Percentiles rank a stretch among this genome's conserved stretches.
Conservation (phyloP, 768 basidiomycete genomes). For the Antrodiella citrinella region DNA sequence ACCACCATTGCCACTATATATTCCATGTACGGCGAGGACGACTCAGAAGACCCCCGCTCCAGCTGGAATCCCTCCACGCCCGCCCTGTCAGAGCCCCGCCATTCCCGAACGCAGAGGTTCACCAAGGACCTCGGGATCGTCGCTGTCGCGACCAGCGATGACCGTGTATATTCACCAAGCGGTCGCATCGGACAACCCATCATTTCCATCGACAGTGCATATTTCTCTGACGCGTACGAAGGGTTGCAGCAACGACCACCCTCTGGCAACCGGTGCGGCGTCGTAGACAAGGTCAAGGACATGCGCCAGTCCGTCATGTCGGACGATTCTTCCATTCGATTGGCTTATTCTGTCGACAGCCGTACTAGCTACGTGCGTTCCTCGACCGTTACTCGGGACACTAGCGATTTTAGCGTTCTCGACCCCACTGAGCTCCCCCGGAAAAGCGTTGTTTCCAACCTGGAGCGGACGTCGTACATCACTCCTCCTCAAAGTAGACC, state of each 20-base stretch:
- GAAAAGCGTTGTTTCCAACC: background rate
- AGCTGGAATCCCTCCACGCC: constrained; percentile 37
- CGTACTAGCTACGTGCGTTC: constrained; percentile 14
- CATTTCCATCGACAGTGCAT: constrained; percentile 12
- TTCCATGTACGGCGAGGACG: constrained; percentile 75
- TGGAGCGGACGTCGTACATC: background rate
- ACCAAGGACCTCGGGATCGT: constrained; percentile 27
- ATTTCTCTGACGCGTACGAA: constrained; percentile 22
- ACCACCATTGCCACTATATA: constrained; percentile 79
- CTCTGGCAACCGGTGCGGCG: constrained; percentile 16
- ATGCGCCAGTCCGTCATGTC: constrained; percentile 19
- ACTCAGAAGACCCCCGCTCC: constrained; percentile 14
- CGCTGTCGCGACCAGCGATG: constrained; percentile 2
- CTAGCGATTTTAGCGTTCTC: constrained; percentile 6
- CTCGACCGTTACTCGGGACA: constrained; percentile 10
- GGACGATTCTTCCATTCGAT: constrained; percentile 18
- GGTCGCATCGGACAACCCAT: background rate
- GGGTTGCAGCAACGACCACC: constrained; percentile 9
- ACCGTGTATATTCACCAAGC: constrained; percentile 14
- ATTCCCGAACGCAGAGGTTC: constrained; percentile 19
- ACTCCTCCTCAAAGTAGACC: constrained; percentile 8
- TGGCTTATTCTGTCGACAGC: constrained; percentile 17
- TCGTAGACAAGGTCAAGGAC: constrained; percentile 9
- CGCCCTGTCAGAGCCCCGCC: background rate
- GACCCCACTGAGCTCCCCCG: background rate